Evolutionary conservation across 352 stramenopile genomes (phyloP), one percentile per base, ranked within the genome.

Genomic region (Elongisporangium undulatum): DNA sequence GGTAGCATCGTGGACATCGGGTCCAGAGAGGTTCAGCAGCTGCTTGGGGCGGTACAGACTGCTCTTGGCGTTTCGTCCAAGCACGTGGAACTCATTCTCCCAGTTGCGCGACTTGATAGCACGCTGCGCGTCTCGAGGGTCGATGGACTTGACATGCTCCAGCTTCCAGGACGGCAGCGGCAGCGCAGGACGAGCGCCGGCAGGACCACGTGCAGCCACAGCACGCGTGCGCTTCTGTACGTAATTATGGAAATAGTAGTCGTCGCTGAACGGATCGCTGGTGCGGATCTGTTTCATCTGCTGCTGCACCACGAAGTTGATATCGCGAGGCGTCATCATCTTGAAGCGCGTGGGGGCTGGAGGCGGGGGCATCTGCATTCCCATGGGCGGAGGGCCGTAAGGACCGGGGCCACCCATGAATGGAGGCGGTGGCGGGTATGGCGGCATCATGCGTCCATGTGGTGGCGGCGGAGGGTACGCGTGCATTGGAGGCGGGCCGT

Each of bases 191-290:
- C 69, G 61, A 23, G 72, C 62, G 19, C 75, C 75, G 23, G 67
- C 55, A 13, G 61, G 62, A 4, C 59, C 69, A 34, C 26, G 53
- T 15, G 23, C 50, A 29, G 49, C 59, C 2, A 58, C 54, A 15
- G 55, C 71, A 15, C 82, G 79, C 39, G 74, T 68, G 15, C 83
- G 79, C 69, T 95, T 95, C 68, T 91, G 79, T 68, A 84, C 69
- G 48, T 81, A 90, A 61, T 93, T 93, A 68, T 93, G 80, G 60
- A 90, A 95, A 57, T 93, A 95, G 61, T 95, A 93, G 67, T 95
- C 85, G 61, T 95, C 85, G 63, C 83, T 95, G 67, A 93, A 95
- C 53, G 85, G 85, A 52, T 95, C 85, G 59, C 83, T 92, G n/a
- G 74, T 85, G 21, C 84, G 83, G 24, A 95, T 74, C 72, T 85